These are phyloP conservation scores for Sextonia rubra DNA, from an alignment of 164 flowering plant genomes.

Conservation along the genomic window DNA sequence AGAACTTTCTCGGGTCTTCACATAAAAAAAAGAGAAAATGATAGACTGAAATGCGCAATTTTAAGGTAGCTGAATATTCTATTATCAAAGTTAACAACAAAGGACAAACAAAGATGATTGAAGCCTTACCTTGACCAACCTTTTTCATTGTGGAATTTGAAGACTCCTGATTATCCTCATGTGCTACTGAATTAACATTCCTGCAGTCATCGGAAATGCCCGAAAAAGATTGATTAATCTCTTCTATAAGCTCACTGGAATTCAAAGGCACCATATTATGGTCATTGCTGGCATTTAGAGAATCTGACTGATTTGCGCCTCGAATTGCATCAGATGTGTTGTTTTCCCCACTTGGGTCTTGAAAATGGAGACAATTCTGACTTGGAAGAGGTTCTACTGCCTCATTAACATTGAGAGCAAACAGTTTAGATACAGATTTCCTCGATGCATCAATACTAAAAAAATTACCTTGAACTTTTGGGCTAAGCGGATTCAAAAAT, in stretches of 20 bases:
- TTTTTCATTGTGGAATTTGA: slow-evolving; percentile 1
- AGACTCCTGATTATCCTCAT: background rate
- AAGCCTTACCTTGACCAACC: slow-evolving; percentile 17
- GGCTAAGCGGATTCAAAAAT: no score
- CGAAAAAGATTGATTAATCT: background rate
- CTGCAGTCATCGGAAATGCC: background rate
- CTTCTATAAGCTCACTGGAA: background rate
- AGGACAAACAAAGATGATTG: background rate
- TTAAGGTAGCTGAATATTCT: no score
- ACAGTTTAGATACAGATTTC: no score
- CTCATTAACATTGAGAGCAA: no score
- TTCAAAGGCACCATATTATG: background rate
- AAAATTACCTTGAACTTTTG: no score
- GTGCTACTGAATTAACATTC: background rate
- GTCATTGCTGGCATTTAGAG: background rate
- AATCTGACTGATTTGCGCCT: background rate
- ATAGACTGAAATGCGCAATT: background rate
- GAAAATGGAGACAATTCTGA: background rate
- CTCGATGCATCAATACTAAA: no score
- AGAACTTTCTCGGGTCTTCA: background rate
- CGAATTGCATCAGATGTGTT: background rate
- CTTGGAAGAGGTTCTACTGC: no score
- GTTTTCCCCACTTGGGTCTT: no score
- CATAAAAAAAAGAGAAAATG: background rate
- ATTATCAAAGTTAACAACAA: background rate